Evolutionary conservation across 1,284 basidiomycete species (phyloP).

Genomic region (Tilletia indica): DNA sequence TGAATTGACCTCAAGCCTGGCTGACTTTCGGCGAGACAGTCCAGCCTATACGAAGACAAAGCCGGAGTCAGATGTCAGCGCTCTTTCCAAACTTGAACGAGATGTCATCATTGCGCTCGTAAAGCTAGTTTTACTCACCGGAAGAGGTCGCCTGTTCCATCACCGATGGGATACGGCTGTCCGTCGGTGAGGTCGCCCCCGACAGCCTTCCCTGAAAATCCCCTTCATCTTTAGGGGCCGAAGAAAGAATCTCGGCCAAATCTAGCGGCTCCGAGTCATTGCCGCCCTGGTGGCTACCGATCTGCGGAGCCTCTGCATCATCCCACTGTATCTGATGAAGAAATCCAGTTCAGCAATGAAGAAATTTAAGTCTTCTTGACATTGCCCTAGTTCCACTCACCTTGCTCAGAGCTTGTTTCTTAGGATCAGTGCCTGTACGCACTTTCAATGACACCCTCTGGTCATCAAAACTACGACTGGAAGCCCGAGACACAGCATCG

Average conservation of each 20-base stretch:
- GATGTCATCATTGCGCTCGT: background rate
- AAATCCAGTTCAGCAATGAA: too few relatives aligned
- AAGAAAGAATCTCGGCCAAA: too few relatives aligned
- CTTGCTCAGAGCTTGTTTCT: conserved; percentile 9
- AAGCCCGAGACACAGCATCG: background rate
- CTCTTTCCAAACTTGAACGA: conserved; percentile 5
- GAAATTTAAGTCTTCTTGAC: too few relatives aligned
- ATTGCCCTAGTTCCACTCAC: background rate
- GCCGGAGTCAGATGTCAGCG: background rate
- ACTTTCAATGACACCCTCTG: conserved; percentile 14
- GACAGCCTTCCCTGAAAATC: conserved; percentile 16
- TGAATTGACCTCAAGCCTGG: conserved; percentile 28
- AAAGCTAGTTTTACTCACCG: conserved; percentile 17
- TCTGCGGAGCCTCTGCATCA: conserved; percentile 2
- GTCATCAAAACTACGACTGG: conserved; percentile 19
- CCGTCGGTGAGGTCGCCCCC: background rate
- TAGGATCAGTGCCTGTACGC: background rate
- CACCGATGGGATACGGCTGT: conserved; percentile 20
- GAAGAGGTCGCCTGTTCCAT: conserved; percentile 24
- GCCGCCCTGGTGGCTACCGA: background rate
- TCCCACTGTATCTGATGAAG: background rate
- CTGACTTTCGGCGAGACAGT: conserved; percentile 35
- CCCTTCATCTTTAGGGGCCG: background rate
- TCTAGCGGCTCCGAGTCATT: too few relatives aligned
- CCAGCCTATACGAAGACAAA: conserved; percentile 23